Conservation (phyloP, 495 filamentous ascomycete genomes). For the Penicillium cataractarum region DNA sequence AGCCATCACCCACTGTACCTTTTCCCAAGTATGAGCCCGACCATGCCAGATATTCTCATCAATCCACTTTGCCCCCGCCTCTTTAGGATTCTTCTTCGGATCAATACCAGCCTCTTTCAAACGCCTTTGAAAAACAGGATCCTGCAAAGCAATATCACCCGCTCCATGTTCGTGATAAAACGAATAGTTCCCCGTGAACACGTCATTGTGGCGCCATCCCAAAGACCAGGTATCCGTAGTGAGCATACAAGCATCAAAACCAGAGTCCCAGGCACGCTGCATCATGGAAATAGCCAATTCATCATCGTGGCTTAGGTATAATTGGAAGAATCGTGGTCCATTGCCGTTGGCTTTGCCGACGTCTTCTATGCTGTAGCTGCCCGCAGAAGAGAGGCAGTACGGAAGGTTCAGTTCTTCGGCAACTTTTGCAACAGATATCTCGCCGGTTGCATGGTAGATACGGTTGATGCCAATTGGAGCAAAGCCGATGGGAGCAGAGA, state of each 20-base stretch:
- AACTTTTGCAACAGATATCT: constrained; percentile 61
- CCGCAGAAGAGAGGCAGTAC: constrained; percentile 63
- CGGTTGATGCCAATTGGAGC: constrained; percentile 69
- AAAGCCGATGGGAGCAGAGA: constrained; percentile 63
- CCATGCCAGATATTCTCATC: constrained; percentile 66
- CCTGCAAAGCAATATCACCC: constrained; percentile 55
- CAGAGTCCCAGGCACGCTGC: constrained; percentile 53
- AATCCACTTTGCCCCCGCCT: constrained; percentile 62
- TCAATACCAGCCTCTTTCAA: constrained; percentile 56
- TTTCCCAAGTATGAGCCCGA: constrained; percentile 61
- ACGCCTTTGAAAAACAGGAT: constrained; percentile 60
- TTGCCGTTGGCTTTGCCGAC: constrained; percentile 60
- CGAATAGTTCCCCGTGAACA: constrained; percentile 62
- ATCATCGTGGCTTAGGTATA: constrained; percentile 69
- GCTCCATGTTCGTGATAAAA: constrained; percentile 63
- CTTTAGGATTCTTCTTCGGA: constrained; percentile 50
- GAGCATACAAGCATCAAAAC: constrained; percentile 62
- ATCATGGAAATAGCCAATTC: constrained; percentile 59
- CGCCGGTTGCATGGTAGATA: constrained; percentile 62
- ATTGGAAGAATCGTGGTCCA: constrained; percentile 60
- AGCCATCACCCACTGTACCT: constrained; percentile 57
- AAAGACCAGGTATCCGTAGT: constrained; percentile 70
- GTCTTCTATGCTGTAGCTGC: constrained; percentile 59
- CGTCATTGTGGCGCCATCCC: constrained; percentile 67
- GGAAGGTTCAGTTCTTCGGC: constrained; percentile 59